phyloP scores from a whole-genome alignment of 2,329 filamentous ascomycete species.

The Corniculantispora saksenae region DNA sequence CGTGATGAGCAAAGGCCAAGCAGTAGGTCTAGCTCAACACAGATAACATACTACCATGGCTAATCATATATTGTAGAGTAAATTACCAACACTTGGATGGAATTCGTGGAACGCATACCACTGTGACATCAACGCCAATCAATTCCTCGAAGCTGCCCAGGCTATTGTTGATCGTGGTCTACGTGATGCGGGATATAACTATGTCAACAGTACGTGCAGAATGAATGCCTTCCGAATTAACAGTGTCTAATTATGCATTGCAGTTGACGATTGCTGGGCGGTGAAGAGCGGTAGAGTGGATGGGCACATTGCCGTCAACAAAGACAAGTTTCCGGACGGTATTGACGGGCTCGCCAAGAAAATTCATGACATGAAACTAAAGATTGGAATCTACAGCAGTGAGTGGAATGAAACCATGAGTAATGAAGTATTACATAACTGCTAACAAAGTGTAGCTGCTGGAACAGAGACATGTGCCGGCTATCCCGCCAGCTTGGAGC shows the following conservation, averaged over 20 bases:
- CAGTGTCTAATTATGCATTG: neutral
- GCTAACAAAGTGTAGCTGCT: neutral
- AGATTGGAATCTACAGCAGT: conserved; percentile 62
- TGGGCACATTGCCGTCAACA: conserved; percentile 47
- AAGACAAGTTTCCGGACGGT: conserved; percentile 57
- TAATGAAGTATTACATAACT: neutral
- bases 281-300: conserved; percentile 42
- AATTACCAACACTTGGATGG: conserved; percentile 45
- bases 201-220: conserved; percentile 46
- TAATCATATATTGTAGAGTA: neutral
- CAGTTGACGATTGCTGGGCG: conserved; percentile 62
- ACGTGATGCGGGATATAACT: conserved; percentile 55
- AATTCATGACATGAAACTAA: conserved; percentile 58
- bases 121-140: conserved; percentile 51
- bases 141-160: conserved; percentile 49
- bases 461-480: conserved; percentile 27
- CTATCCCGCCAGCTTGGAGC: conserved; percentile 51
- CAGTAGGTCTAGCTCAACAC: neutral
- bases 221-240: no score
- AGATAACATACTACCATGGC: neutral
- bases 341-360: conserved; percentile 54
- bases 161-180: conserved; percentile 51
- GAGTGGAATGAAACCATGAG: neutral
- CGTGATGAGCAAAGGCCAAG: neutral
- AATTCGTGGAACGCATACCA: conserved; percentile 56